Evolutionary conservation across 345 rosid genomes (phyloP), one percentile per base, ranked within the genome.

Genomic region (Erodium maritimum): DNA sequence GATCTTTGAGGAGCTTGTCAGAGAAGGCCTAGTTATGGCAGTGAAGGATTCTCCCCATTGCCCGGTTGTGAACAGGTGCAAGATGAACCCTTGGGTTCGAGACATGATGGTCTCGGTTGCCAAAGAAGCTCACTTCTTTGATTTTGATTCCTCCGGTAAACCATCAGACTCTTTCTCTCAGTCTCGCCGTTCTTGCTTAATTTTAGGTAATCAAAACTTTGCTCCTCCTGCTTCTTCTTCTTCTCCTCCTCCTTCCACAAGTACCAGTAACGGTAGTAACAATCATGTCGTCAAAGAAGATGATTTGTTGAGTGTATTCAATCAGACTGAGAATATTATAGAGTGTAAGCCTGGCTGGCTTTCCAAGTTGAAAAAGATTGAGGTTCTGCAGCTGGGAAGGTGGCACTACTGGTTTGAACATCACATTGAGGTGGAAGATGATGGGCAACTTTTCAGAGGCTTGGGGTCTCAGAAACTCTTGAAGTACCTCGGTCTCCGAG

Each of bases 401-500:
- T 76, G 84, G 81, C 69, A 56, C 50, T 3, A 59, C 55, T 52
- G 67, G 3, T 24, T 21, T 2, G 45, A 52, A n/a, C 53, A 62
- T 33, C 79, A 79, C 66, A 60, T 76, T 23, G 84, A 76, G 60
- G 77, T 76, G 5, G 75, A 64, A 52, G 64, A 56, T 20, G 21
- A 50, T 52, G 61, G 54, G 0, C 65, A 64, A 0, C 71, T 66
- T 63, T 63, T 79, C 18, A 63, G 56, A 37, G 75, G 65, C 13
- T 56, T 69, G 54, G 58, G 62, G 45, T 3, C 25, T 3, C 59
- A 60, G 61, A 67, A 18, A 50, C 54, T 56, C 8, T 48, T 76
- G 48, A 79, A 65, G 71, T 67, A 66, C 19, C 65, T 79, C 18
- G 67, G 77, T 50, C 67, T 79, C 21, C 77, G 74, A 59, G 84